phyloP scores from a whole-genome alignment of 108 stramenopile species.

The Fistulifera pelliculosa region DNA sequence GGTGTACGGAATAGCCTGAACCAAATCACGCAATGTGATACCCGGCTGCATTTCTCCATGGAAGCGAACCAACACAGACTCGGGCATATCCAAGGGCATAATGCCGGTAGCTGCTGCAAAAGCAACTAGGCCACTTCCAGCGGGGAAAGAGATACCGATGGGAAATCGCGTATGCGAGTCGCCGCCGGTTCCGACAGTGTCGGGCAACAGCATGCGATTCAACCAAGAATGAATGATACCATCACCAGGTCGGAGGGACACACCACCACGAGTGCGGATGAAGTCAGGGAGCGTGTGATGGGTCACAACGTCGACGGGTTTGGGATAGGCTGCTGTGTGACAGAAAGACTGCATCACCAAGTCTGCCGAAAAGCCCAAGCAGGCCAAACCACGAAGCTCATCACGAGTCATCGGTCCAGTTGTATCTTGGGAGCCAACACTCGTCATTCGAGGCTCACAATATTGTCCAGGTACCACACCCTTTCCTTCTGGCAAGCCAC shows the following conservation, averaged over 20 bases:
- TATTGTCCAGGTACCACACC: constrained; percentile 86
- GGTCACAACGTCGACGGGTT: constrained; percentile 93
- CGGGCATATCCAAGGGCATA: constrained; percentile 96
- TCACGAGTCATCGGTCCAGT: constrained; percentile 97
- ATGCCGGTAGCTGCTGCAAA: constrained; percentile 94
- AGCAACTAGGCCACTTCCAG: constrained; percentile 90
- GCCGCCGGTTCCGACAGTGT: constrained; percentile 95
- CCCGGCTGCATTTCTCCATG: constrained; percentile 90
- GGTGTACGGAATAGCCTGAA: constrained; percentile 93
- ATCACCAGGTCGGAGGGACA: constrained; percentile 90
- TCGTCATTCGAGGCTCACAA: constrained; percentile 95
- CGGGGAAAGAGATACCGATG: constrained; percentile 93
- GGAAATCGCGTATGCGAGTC: constrained; percentile 96
- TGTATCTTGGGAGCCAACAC: constrained; percentile 93
- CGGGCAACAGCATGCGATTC: constrained; percentile 94
- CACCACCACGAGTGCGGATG: constrained; percentile 90
- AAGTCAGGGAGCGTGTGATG: constrained; percentile 96
- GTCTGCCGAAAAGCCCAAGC: constrained; percentile 91
- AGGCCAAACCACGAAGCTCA: constrained; percentile 86
- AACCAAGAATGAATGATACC: constrained; percentile 97
- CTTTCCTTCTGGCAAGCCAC: constrained; percentile 55
- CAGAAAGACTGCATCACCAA: constrained; percentile 96
- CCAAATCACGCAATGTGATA: constrained; percentile 92
- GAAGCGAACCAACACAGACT: constrained; percentile 88
- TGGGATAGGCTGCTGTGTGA: constrained; percentile 96